These are phyloP conservation scores for Candida golubevii DNA, from an alignment of 805 yeast genomes.

Conservation along the genomic window DNA sequence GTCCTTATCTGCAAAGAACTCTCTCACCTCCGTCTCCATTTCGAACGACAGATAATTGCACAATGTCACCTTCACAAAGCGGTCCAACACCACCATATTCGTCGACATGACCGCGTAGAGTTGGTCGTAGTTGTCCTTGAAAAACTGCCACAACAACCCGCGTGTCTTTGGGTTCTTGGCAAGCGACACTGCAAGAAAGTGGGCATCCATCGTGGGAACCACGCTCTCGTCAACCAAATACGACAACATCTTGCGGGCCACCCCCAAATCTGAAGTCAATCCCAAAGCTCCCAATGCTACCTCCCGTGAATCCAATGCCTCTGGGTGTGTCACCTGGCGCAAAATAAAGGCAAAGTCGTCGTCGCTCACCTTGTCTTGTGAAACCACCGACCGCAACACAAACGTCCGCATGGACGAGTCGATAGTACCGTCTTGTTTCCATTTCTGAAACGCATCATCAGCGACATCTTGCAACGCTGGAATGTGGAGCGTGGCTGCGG, in stretches of 20 bases:
- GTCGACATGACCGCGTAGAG: conserved; percentile 43
- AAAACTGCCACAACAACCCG: conserved; percentile 44
- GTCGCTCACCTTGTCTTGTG: conserved; percentile 29
- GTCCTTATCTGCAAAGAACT: conserved; percentile 45
- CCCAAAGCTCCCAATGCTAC: conserved; percentile 56
- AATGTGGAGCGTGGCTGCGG: conserved; percentile 37
- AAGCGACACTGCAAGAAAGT: conserved; percentile 45
- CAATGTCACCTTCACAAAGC: conserved; percentile 39
- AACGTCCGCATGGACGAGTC: conserved; percentile 44
- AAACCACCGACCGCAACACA: conserved; percentile 40
- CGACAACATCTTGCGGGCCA: conserved; percentile 34
- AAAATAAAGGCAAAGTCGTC: conserved; percentile 37
- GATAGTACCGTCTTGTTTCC: conserved; percentile 23
- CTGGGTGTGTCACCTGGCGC: conserved; percentile 46
- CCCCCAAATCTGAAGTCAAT: conserved; percentile 31
- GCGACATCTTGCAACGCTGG: conserved; percentile 37
- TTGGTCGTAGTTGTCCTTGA: conserved; percentile 43
- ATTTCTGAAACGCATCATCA: conserved; percentile 23
- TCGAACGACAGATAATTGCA: conserved; percentile 25
- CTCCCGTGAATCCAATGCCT: conserved; percentile 56
- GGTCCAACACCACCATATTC: conserved; percentile 49
- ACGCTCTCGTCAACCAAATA: conserved; percentile 38
- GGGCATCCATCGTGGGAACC: conserved; percentile 57
- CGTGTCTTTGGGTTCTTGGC: conserved; percentile 44
- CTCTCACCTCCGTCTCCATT: conserved; percentile 27